Evolutionary conservation across 2,329 filamentous ascomycete species (phyloP), one percentile per base, ranked within the genome.

Genomic region (Xylariaceae sp.): DNA sequence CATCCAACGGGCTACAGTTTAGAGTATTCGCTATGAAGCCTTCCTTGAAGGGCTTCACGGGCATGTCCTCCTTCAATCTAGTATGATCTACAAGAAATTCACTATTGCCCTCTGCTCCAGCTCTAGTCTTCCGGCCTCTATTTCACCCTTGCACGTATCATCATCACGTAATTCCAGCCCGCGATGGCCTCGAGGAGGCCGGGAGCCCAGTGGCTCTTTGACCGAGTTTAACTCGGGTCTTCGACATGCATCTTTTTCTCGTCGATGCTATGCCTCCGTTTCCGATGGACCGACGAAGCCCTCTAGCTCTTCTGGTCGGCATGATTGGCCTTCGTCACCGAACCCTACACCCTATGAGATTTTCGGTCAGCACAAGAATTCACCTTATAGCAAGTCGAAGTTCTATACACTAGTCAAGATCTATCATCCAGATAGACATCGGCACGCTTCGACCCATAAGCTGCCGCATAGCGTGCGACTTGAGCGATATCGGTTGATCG

Each of bases 341-440:
- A 69, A 79, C 41, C 90, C 90, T 1, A 93, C 93, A 0, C 95
- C 95, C 1, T 98, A 99, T 76, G 90, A 98, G 68, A 90, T 99
- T 70, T 87, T 98, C 67, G 79, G 83, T 58, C 67, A 73, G 50
- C 73, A 74, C 29, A 83, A 77, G 64, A 77, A 78, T 54, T 86
- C 85, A 14, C 82, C 86, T 1, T 98, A 99, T 73, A 88, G 84
- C 60, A 98, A 99, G 74, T 77, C 81, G 43, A 86, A 86, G 57
- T 99, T 92, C 80, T 95, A 96, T 74, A 84, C 93, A 69, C 84
- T 99, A 50, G 95, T 96, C 55, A 99, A 98, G 77, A 80, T 96
- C 45, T 99, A 99, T 76, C 95, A 99, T 70, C 95, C 95, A 0
- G 95, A 99, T 73, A 84, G 83, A 56, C 78, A 76, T 59, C 72